These are phyloP conservation scores for Massospora cicadina DNA, from an alignment of 371 early-diverging fungal species.

Conservation along the genomic window DNA sequence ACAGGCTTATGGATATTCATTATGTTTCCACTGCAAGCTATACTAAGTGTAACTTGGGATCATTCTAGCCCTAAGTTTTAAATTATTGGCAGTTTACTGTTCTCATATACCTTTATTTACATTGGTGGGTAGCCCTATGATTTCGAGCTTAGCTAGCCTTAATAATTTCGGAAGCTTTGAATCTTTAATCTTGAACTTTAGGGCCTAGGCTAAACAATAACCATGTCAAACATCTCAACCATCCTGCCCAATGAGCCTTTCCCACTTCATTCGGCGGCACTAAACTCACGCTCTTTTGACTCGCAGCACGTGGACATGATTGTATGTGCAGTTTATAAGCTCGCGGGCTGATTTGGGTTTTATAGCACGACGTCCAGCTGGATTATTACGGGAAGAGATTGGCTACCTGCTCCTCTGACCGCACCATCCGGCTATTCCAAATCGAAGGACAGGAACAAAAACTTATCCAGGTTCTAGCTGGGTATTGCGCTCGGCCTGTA, in stretches of 20 bases:
- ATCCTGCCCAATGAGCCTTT: neutral
- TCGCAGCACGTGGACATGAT: constrained; percentile 90
- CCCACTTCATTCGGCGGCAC: neutral
- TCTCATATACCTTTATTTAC: too few relatives aligned
- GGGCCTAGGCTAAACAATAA: too few relatives aligned
- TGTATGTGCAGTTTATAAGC: constrained; percentile 28
- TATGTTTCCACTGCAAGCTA: too few relatives aligned
- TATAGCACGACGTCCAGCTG: constrained; percentile 91
- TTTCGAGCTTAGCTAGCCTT: too few relatives aligned
- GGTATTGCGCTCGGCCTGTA: constrained; percentile 22
- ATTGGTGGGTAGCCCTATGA: too few relatives aligned
- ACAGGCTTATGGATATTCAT: too few relatives aligned
- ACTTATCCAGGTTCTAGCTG: constrained; percentile 55
- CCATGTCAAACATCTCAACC: neutral
- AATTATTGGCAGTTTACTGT: too few relatives aligned
- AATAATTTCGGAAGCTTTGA: too few relatives aligned
- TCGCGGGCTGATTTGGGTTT: neutral
- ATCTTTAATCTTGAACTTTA: too few relatives aligned
- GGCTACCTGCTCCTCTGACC: constrained; percentile 94
- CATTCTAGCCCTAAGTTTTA: too few relatives aligned
- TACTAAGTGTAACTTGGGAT: too few relatives aligned
- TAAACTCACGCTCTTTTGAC: constrained; percentile 40
- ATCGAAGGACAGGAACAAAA: constrained; percentile 68
- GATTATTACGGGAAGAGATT: constrained; percentile 93
- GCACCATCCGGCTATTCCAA: constrained; percentile 80